phyloP scores from a whole-genome alignment of 2,329 filamentous ascomycete genomes.

The Canariomyces notabilis region DNA sequence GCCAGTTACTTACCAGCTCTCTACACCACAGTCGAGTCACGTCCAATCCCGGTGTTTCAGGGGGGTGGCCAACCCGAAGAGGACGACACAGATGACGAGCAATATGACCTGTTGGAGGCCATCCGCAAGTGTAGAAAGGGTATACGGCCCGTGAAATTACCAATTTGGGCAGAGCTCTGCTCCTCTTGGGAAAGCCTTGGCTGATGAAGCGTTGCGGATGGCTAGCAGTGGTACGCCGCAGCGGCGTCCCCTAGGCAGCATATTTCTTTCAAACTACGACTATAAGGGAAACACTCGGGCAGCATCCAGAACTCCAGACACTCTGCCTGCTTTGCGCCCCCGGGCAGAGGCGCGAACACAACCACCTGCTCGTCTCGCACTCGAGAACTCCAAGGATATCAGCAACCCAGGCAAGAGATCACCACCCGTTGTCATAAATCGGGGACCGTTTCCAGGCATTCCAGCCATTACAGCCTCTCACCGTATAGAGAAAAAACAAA shows the following conservation, averaged over 20 bases:
- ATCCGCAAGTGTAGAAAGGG: background rate
- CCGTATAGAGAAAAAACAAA: too few relatives aligned
- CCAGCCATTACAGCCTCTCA: background rate
- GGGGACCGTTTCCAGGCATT: too few relatives aligned
- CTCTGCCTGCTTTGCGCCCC: too few relatives aligned
- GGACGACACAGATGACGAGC: background rate
- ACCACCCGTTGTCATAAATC: too few relatives aligned
- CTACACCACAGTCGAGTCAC: background rate
- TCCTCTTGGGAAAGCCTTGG: background rate
- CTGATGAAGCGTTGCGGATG: background rate
- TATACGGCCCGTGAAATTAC: background rate
- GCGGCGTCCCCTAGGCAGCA: background rate
- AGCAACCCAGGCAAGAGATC: too few relatives aligned
- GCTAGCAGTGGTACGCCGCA: background rate
- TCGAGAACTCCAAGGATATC: too few relatives aligned
- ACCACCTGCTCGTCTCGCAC: too few relatives aligned
- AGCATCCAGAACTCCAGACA: too few relatives aligned
- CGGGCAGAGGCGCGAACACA: too few relatives aligned
- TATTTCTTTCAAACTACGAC: background rate
- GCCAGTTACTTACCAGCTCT: background rate
- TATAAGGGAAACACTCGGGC: background rate
- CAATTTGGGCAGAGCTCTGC: background rate
- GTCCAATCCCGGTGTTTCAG: background rate
- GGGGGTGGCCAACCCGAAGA: background rate
- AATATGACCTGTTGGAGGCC: slow-evolving; percentile 1